Conservation (phyloP, 1,284 basidiomycete genomes). For the Apiotrichum gracile region DNA sequence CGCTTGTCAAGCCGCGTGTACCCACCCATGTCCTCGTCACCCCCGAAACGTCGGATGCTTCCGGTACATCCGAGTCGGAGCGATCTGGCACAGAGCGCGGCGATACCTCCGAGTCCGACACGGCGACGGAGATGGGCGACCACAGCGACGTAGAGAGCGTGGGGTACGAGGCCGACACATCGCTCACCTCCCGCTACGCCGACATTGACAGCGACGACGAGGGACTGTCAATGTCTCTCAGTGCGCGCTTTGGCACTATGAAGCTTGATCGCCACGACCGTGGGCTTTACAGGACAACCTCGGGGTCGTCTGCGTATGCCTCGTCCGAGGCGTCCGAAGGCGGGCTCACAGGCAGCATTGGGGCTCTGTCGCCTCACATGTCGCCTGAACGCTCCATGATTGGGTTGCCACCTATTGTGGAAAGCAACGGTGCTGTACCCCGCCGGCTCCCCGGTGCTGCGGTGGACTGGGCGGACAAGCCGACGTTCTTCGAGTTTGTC, state of each 20-base stretch:
- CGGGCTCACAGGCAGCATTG: constrained; percentile 3
- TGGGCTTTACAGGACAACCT: constrained; percentile 10
- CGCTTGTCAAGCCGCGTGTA: constrained; percentile 21
- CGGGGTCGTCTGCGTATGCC: constrained; percentile 34
- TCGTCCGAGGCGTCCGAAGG: constrained; percentile 37
- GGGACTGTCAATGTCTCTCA: constrained; percentile 4
- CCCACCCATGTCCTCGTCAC: constrained; percentile 25
- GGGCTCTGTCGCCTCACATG: no score
- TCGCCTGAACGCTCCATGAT: no score
- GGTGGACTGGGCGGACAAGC: constrained; percentile 31
- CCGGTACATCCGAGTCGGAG: constrained; percentile 14
- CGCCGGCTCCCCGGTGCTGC: constrained; percentile 10
- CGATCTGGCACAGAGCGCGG: constrained; percentile 11
- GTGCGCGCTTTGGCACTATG: constrained; percentile 5
- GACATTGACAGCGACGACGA: constrained; percentile 3
- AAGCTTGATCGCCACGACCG: background rate
- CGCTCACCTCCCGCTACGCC: background rate
- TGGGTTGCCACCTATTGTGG: no score
- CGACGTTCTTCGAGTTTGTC: constrained; percentile 46
- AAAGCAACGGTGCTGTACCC: no score
- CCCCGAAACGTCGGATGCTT: constrained; percentile 39
- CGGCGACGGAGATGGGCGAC: constrained; percentile 17
- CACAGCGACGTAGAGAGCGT: constrained; percentile 19
- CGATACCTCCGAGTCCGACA: background rate
- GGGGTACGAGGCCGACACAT: constrained; percentile 4